Evolutionary conservation across 2,329 filamentous ascomycete species (phyloP), one percentile per base, ranked within the genome.

Genomic region (Ceratocystis papillata): DNA sequence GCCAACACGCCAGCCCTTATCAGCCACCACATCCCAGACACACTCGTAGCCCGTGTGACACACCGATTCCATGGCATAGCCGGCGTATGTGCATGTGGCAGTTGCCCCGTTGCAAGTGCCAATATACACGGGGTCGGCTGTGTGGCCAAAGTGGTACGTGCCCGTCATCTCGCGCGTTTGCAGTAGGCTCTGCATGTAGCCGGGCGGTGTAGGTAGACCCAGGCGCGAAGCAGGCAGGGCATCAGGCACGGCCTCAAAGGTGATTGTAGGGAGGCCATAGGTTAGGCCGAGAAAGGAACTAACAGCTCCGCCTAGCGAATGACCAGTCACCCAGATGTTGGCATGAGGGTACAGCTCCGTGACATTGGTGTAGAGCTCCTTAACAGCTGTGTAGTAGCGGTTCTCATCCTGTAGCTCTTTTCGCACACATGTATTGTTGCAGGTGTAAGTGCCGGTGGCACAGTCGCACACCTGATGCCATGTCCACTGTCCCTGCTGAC

Each of bases 391-490:
- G 74, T 97, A 99, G 75, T 99, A 97, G 62, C 89, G 85, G 72
- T 94, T 90, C 77, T 96, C 93, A 41, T 89, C 84, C 59, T 79
- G 82, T 69, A 97, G 78, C 1, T 89, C 87, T 69, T 86, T 79
- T 62, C 83, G 81, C 3, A 99, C 85, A 73, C 94, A 99, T 0
- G 92, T 96, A 70, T 90, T 87, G 78, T 97, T 96, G 79, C 92
- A 96, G 15, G 87, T 87, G 73, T 91, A 97, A 0, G 91, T 90
- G 10, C 85, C 84, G 1, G 88, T 89, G 69, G 91, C 90, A 74
- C 94, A 99, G 74, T 96, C 88, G 76, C 94, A 99, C 66, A 96
- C 91, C 73, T 95, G 88, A 68, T 89, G 87, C 87, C 91, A 96
- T 17, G 91, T 85, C 77, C 87, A 91, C 69, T 91, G 90, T 0